Evolutionary conservation across 768 basidiomycete genomes (phyloP), one percentile per base, ranked within the genome.

Genomic region (Trametes elegans): DNA sequence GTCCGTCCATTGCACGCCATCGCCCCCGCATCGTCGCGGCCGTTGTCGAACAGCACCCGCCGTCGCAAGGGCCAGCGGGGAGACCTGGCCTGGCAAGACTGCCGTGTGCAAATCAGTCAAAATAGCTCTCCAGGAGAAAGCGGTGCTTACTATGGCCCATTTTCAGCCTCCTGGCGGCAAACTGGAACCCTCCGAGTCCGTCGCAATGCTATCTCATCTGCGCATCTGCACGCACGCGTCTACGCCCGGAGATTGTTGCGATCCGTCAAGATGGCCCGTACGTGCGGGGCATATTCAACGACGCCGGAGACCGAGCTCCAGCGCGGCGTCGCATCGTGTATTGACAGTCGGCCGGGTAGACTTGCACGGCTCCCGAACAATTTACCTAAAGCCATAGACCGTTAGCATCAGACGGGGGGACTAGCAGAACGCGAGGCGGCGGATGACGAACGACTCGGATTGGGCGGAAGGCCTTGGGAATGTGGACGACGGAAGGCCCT

Each of bases 211-310:
- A 27, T 49, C 42, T 45, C 55, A 40, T 34, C 53, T 11, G 47
- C 13, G 49, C 42, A 39, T 50, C 55, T 46, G 43, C 55, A 49
- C 46, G 41, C 48, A n/a, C n/a, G 41, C 29, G 41, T 10, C 42
- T 35, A 38, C 26, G 43, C 16, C 55, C 55, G 49, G 55, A 45
- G 49, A 57, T 50, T 57, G 55, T 57, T 57, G 55, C 49, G 55
- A 57, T 57, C 55, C 55, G 49, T 57, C 55, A 57, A 38, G 28
- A 18, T 35, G 43, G 24, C 48, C 42, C 16, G 24, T 13, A 13
- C 27, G 19, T 9, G 42, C 27, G 55, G 40, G 24, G 46, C 8
- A 16, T 18, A 35, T 40, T 23, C 32, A 54, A 14, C 28, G 31
- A n/a, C 18, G 13, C 29, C 40, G 18, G 40, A 28, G 40, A 46